A percentile compares a stretch with the other conserved stretches of the same genome.
These are phyloP conservation scores for Lenwebbia sp. DNA, from an alignment of 345 rosid species.

Conservation along the genomic window DNA sequence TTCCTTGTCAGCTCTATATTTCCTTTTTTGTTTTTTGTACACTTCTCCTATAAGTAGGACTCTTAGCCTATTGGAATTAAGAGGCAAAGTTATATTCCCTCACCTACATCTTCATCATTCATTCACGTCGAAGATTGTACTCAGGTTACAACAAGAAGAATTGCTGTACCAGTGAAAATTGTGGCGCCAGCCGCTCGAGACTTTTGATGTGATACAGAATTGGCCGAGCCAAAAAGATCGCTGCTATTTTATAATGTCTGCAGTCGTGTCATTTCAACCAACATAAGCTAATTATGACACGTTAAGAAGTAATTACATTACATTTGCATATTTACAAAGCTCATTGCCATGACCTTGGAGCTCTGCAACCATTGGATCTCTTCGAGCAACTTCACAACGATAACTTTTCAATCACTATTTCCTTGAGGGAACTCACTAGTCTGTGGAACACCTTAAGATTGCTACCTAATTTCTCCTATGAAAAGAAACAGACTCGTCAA, in stretches of 20 bases:
- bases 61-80: no score
- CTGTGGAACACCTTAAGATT: conserved; percentile 72
- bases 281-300: background rate
- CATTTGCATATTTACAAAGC: background rate
- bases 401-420: conserved; percentile 50
- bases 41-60: no score
- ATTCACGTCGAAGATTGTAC: background rate
- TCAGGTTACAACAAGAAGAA: background rate
- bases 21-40: no score
- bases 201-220: background rate
- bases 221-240: background rate
- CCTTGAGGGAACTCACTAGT: conserved; percentile 67
- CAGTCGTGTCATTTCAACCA: background rate
- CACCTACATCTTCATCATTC: background rate
- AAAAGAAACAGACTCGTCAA: background rate
- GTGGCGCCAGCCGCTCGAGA: background rate
- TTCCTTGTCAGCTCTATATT: no score
- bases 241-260: background rate
- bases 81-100: no score
- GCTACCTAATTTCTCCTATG: conserved; percentile 67
- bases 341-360: background rate
- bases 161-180: background rate
- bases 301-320: background rate
- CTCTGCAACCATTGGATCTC: background rate
- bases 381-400: background rate